Evolutionary conservation across 129 eudicot genomes (phyloP).

Genomic region (Cynara cardunculus): DNA sequence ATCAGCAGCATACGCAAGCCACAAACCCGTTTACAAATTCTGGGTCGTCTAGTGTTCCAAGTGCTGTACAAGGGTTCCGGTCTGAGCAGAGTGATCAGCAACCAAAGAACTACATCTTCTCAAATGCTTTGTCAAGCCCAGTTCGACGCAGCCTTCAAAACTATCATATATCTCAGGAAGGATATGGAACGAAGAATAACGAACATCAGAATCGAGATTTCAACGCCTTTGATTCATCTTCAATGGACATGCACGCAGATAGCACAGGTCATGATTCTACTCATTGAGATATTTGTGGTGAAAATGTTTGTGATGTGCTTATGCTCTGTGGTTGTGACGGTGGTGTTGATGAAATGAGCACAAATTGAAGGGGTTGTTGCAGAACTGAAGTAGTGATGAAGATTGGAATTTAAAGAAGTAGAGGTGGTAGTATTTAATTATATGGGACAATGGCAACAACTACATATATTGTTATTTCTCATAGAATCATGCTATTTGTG

Average conservation of each 20-base stretch:
- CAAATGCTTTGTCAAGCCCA: conserved; percentile 81
- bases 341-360: not conserved
- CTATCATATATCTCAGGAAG: conserved; percentile 64
- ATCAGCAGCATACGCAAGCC: conserved; percentile 30
- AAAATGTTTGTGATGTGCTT: not conserved
- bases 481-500: conserved; percentile 3
- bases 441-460: not conserved
- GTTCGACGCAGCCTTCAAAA: conserved; percentile 79
- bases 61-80: conserved; percentile 35
- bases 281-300: conserved; percentile 24
- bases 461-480: not conserved
- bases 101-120: conserved; percentile 63
- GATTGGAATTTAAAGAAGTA: conserved; percentile 4
- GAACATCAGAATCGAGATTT: conserved; percentile 52
- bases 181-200: conserved; percentile 27
- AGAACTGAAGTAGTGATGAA: not conserved
- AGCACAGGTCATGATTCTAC: conserved; percentile 52
- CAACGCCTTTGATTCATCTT: conserved; percentile 39
- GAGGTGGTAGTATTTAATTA: not conserved
- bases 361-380: not conserved
- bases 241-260: conserved; percentile 85
- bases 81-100: conserved; percentile 46
- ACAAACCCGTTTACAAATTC: conserved; percentile 36
- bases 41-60: conserved; percentile 39
- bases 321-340: not conserved